Base-by-base conservation (phyloP, 768 basidiomycete genomes). In the Tricholoma terreum region DNA sequence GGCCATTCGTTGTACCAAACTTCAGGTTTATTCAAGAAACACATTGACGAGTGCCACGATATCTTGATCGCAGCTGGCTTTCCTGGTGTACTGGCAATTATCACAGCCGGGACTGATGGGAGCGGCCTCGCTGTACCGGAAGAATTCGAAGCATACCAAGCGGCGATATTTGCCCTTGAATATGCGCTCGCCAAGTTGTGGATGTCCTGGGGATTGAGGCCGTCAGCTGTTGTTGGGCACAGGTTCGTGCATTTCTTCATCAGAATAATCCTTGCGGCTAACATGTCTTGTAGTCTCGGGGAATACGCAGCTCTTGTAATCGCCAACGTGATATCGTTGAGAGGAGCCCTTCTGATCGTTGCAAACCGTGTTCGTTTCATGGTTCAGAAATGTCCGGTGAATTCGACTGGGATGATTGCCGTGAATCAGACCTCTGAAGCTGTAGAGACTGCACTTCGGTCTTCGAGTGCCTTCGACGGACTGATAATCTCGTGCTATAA, bases 251-350 rank as follows among this genome's bases (percentile, higher is more conserved):
- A 35, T 52, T 54, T 35, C 42, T 2, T 14, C 40, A 14, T n/a
- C 40, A 15, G 15, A 31, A 57, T 24, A 24, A 40, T 40, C 15
- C n/a, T 42, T 57, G n/a, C 17, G 52, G 11, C 24, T 65, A 24
- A 50, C 50, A 9, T 22, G 14, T 35, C 30, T 45, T 46, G 15
- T 58, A 91, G 89, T 67, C 76, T 91, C 15, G 89, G 89, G 38
- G 89, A 91, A 73, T 90, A 88, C 54, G 84, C 83, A 7, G 89
- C 86, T 9, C 77, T 90, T 38, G 84, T 85, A 15, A 71, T 78
- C n/a, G 83, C 88, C 0, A 80, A 75, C 0, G 82, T 87, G 1
- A 62, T 91, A 12, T 74, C 76, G 0, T 69, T 90, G 15, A 72
- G 80, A 58, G 81, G 80, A 14, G 87, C 84, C 3, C 73, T 91